Evolutionary conservation across 192 early-diverging fungal species (phyloP), one percentile per base, ranked within the genome.

Genomic region (Funneliformis geosporum): DNA sequence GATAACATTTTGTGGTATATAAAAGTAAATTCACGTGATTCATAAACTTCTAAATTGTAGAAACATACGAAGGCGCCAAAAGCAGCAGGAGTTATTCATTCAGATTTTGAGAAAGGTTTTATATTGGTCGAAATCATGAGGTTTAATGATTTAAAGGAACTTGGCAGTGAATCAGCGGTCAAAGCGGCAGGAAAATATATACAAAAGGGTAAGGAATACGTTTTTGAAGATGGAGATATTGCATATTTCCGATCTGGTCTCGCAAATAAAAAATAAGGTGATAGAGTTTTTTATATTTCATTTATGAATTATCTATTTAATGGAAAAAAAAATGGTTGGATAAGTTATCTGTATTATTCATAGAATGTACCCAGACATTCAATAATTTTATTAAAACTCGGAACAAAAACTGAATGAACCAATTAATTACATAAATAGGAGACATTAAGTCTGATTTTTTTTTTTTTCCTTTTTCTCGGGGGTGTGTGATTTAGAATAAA

Each of bases 71-170:
- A 87, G 72, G 86, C 83, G 16, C 77, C 77, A 40, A 40, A 79
- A 39, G 77, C 77, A 25, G 77, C 77, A 14, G 65, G 66, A 68
- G 77, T 79, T 44, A 98, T 99, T 85, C 96, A 99, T 82, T 89
- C 90, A 44, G 91, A 94, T 79, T 91, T 95, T 73, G 92, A 94
- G 69, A 89, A 91, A 80, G 94, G 92, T 71, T 97, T 98, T 72
- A 96, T 98, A 84, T 94, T 95, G 92, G 96, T 94, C 42, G 97
- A 98, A 86, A 90, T 95, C 16, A 95, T 96, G 93, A 87, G 87
- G 79, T 98, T 90, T 75, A 92, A 93, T 0, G 98, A 99, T 75
- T 83, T 99, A 67, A 89, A 93, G 83, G 93, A 92, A 78, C 83
- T 91, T 1, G 94, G 94, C n/a, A 84, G 85, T n/a, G 96, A 98